Evolutionary conservation across 2,329 filamentous ascomycete species (phyloP), one percentile per base, ranked within the genome.

Genomic region (Niveomyces coronatus): DNA sequence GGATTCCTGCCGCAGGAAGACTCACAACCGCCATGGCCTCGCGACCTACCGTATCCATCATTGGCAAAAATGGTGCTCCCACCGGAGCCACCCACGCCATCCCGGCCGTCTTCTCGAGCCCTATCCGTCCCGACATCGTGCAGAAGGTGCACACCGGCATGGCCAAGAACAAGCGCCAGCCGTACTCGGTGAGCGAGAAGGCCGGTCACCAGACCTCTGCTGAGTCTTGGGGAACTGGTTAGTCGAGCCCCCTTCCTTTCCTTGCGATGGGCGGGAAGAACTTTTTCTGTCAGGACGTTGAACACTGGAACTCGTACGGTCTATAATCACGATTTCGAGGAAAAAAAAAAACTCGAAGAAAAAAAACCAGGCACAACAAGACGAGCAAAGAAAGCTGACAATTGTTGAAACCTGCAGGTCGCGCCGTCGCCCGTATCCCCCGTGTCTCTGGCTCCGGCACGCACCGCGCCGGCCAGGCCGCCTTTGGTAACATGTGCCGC

Each of bases 361-460:
- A 22, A 15, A 4, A 28, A 15, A 19, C 20, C n/a, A n/a, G n/a
- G n/a, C n/a, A n/a, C n/a, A n/a, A n/a, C n/a, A n/a, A n/a, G n/a
- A n/a, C n/a, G n/a, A n/a, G n/a, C n/a, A n/a, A n/a, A n/a, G n/a
- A n/a, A n/a, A n/a, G n/a, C n/a, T n/a, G n/a, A n/a, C n/a, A n/a
- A n/a, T 31, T 16, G 8, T 17, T 14, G 22, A 24, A 24, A 30
- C 23, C 23, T 33, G 47, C 54, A 94, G 87, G 88, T 76, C 91
- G 91, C 72, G 91, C 91, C 70, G 91, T 98, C 63, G 93, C 91
- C 68, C 91, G 91, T 96, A 98, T 98, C 62, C 91, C 93, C 62
- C 91, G 91, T 95, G 91, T 98, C 68, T 96, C 91, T 65, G 91
- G 91, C 80, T 89, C 91, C 76, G 91, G 91, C 86, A 98, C 91